phyloP scores from a whole-genome alignment of 2,329 filamentous ascomycete species.

The Talaromyces sp. region DNA sequence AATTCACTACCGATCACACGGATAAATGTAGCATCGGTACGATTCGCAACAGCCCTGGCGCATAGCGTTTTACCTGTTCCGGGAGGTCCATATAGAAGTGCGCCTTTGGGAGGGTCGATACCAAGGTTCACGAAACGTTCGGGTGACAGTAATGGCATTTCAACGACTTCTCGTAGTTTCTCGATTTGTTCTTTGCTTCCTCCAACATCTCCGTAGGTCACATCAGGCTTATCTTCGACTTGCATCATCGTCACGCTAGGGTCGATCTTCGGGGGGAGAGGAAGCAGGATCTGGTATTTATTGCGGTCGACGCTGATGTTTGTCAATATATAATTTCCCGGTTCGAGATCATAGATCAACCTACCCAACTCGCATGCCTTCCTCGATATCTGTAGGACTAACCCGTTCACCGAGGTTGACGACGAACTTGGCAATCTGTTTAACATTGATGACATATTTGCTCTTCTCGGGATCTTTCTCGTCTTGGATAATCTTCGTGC shows the following conservation, averaged over 20 bases:
- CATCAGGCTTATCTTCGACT: conserved; percentile 98
- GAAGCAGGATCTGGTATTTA: conserved; percentile 98
- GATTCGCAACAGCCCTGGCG: conserved; percentile 92
- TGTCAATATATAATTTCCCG: conserved; percentile 3
- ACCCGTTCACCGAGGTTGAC: conserved; percentile 96
- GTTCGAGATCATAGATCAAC: conserved; percentile 26
- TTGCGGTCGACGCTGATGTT: conserved; percentile 78
- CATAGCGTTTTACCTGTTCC: conserved; percentile 99
- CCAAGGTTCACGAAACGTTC: conserved; percentile 98
- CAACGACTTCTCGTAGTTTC: conserved; percentile 96
- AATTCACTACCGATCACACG: conserved; percentile 96
- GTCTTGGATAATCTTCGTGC: conserved; percentile 98
- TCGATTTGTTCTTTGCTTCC: conserved; percentile 99
- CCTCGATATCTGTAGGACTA: conserved; percentile 97
- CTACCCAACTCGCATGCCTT: conserved; percentile 93
- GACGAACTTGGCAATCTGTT: conserved; percentile 99
- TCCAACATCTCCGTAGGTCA: conserved; percentile 97
- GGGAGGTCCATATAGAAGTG: conserved; percentile 91
- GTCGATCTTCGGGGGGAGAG: conserved; percentile 96
- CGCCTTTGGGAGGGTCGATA: conserved; percentile 97
- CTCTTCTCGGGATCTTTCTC: conserved; percentile 95
- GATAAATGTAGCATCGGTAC: conserved; percentile 98
- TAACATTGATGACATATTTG: conserved; percentile 99
- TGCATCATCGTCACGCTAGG: conserved; percentile 99
- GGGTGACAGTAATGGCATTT: conserved; percentile 94